Evolutionary conservation across 345 rosid genomes (phyloP).

Genomic region (Brassica nigra): DNA sequence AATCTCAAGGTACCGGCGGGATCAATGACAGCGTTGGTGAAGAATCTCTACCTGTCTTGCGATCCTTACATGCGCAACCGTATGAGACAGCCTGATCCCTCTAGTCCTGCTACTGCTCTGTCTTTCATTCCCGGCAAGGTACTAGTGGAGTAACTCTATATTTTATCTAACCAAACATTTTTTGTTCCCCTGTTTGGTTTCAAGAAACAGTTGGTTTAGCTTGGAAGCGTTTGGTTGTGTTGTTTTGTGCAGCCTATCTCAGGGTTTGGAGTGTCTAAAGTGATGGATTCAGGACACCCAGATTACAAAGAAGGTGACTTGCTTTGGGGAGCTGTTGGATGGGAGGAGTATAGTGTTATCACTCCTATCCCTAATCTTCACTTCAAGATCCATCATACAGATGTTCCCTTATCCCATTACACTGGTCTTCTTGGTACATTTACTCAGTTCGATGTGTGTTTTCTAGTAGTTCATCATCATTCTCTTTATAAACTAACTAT

Average conservation of each 20-base stretch:
- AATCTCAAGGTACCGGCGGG: constrained; percentile 35
- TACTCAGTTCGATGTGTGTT: neutral
- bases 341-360: constrained; percentile 65
- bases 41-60: constrained; percentile 66
- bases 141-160: neutral
- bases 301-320: constrained; percentile 54
- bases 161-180: neutral
- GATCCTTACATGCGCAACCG: constrained; percentile 60
- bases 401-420: constrained; percentile 64
- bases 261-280: constrained; percentile 58
- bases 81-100: constrained; percentile 40
- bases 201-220: neutral
- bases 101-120: constrained; percentile 16
- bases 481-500: neutral
- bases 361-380: constrained; percentile 35
- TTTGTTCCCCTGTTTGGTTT: neutral
- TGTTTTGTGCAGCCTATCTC: constrained; percentile 46
- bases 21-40: constrained; percentile 46
- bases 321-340: constrained; percentile 59
- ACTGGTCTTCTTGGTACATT: constrained; percentile 54
- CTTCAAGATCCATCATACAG: constrained; percentile 52
- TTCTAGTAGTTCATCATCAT: neutral
- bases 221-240: neutral
- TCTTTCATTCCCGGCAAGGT: constrained; percentile 44
- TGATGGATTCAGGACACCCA: constrained; percentile 48